A percentile compares a stretch with the other conserved stretches of the same genome.
phyloP scores from a whole-genome alignment of 306 rosid genomes.

The Vicia faba region DNA sequence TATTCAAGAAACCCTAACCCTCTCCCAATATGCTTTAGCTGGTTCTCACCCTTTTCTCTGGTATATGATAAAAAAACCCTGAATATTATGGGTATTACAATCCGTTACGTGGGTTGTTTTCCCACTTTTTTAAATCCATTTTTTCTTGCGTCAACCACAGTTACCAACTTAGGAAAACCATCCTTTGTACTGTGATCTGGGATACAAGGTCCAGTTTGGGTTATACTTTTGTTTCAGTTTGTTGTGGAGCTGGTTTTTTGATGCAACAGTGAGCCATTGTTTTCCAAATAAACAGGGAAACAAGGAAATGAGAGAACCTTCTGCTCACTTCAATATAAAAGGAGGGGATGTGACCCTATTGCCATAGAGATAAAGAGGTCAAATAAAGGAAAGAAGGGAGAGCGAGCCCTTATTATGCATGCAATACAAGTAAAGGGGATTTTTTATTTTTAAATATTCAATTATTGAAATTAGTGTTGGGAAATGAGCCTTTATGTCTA shows the following conservation, averaged over 20 bases:
- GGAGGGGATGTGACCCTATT: neutral
- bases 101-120: neutral
- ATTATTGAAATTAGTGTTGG: constrained; percentile 4
- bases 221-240: constrained; percentile 1
- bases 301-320: neutral
- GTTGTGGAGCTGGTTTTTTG: neutral
- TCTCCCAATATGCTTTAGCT: neutral
- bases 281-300: neutral
- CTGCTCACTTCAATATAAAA: neutral
- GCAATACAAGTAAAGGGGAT: neutral
- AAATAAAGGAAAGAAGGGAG: neutral
- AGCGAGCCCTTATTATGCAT: neutral
- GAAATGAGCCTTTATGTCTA: neutral
- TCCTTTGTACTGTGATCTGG: constrained; percentile 13
- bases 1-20: neutral
- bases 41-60: neutral
- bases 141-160: neutral
- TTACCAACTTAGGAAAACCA: neutral
- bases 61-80: neutral
- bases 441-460: neutral
- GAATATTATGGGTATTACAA: neutral
- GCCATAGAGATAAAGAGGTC: neutral
- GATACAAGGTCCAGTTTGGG: neutral
- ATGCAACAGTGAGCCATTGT: neutral
- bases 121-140: neutral